Evolutionary conservation across 2,329 filamentous ascomycete species (phyloP), one percentile per base, ranked within the genome.

Genomic region (Calonectria naviculata): DNA sequence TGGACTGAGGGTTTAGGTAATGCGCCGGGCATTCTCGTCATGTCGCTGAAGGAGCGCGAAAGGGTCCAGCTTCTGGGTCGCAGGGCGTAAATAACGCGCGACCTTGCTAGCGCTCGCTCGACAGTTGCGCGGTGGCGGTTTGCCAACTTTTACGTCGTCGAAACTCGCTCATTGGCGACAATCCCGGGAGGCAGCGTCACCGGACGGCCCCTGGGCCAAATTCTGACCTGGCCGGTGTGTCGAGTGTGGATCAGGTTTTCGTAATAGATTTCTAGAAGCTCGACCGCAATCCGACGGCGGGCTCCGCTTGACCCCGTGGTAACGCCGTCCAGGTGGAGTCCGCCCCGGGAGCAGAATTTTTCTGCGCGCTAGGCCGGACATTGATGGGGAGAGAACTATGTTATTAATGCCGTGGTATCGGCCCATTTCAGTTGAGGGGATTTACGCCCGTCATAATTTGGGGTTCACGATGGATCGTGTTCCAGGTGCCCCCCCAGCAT

Each of bases 231-330:
- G 42, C 60, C 31, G 24, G 41, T 15, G 47, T 28, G 38, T 29
- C 31, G 29, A 21, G 19, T 29, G 67, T 64, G 67, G 60, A 65
- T 29, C 29, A 54, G 12, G 13, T 62, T 65, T 56, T 66, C 63
- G 47, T 54, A 54, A 66, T 66, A 61, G 62, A 66, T 70, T 70
- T 67, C 68, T 63, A 66, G 68, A 70, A 70, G 63, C 68, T 56
- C 62, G 47, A 52, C 54, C 67, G 67, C 52, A 34, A 65, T n/a
- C 62, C 68, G 60, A 52, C 46, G 46, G 52, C 26, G 54, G 36
- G 62, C 31, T 49, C 63, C 62, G 60, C 64, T 71, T 17, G 19
- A 31, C 34, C 68, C 60, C 65, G 64, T 60, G 63, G 68, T 71
- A 71, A 58, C 44, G 68, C 68, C 68, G 68, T 52, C 21, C 28